These are phyloP conservation scores for Maudiozyma barnettii DNA, from an alignment of 805 yeast species.

Conservation along the genomic window DNA sequence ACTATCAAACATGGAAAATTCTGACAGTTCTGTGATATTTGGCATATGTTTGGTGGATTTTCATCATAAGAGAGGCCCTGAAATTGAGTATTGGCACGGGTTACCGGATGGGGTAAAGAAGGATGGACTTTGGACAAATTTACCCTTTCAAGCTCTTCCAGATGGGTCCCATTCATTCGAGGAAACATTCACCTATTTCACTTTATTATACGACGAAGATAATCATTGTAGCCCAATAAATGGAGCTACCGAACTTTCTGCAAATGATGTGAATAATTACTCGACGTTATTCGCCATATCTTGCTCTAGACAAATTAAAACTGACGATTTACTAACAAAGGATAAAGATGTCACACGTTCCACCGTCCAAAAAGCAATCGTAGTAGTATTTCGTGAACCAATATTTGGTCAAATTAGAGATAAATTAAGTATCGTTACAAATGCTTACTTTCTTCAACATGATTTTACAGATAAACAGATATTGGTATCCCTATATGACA, in stretches of 20 bases:
- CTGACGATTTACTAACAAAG: constrained; percentile 47
- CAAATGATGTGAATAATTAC: constrained; percentile 30
- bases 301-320: constrained; percentile 75
- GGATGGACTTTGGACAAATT: constrained; percentile 58
- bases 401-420: constrained; percentile 82
- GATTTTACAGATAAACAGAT: constrained; percentile 64
- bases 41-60: constrained; percentile 88
- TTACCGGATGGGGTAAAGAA: constrained; percentile 29
- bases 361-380: constrained; percentile 84
- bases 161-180: constrained; percentile 93
- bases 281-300: constrained; percentile 90
- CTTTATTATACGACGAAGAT: constrained; percentile 60
- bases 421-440: constrained; percentile 80
- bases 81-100: constrained; percentile 81
- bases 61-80: constrained; percentile 91
- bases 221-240: constrained; percentile 26
- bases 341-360: constrained; percentile 69
- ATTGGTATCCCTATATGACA: constrained; percentile 60
- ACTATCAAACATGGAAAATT: neutral
- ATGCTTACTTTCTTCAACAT: constrained; percentile 73
- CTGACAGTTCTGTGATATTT: constrained; percentile 39
- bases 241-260: constrained; percentile 32
- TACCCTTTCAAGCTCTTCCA: constrained; percentile 92
- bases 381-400: constrained; percentile 78
- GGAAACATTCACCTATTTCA: constrained; percentile 88